Conservation (phyloP, 306 rosid genomes). For the Lablab purpureus region DNA sequence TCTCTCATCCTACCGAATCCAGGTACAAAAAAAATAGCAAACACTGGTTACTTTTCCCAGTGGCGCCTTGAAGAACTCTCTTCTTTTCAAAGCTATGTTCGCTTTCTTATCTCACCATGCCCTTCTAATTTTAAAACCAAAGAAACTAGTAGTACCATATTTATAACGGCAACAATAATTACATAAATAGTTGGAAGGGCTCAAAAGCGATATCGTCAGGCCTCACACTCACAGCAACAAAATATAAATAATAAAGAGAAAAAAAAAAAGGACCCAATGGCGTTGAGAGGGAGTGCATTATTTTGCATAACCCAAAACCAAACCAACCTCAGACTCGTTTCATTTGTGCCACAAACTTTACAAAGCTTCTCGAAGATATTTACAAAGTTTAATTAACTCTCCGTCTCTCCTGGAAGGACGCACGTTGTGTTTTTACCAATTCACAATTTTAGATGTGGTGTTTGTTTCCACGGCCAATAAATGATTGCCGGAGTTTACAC, state of each 20-base stretch:
- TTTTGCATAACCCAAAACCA: conserved; percentile 35
- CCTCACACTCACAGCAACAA: not conserved
- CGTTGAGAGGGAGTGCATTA: conserved; percentile 1
- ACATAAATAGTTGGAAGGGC: not conserved
- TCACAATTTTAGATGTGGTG: conserved; percentile 11
- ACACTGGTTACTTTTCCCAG: not conserved
- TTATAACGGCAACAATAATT: conserved; percentile 19
- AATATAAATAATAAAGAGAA: not conserved
- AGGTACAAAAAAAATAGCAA: not conserved
- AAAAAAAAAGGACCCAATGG: not conserved
- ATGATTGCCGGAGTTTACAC: conserved; percentile 38
- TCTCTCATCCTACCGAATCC: conserved; percentile 28
- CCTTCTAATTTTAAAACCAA: not conserved
- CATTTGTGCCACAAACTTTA: conserved; percentile 52
- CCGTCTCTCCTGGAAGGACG: conserved; percentile 21
- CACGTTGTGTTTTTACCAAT: conserved; percentile 27
- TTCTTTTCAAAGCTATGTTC: not conserved
- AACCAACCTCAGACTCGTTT: conserved; percentile 53
- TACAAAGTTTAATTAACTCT: conserved; percentile 49
- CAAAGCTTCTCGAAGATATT: conserved; percentile 64
- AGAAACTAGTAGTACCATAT: conserved; percentile 14
- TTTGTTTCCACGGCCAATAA: not conserved
- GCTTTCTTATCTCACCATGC: not conserved
- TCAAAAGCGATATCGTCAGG: not conserved
- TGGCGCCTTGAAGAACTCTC: not conserved